phyloP scores from a whole-genome alignment of 2,329 filamentous ascomycete species.

The Emergomyces orientalis region DNA sequence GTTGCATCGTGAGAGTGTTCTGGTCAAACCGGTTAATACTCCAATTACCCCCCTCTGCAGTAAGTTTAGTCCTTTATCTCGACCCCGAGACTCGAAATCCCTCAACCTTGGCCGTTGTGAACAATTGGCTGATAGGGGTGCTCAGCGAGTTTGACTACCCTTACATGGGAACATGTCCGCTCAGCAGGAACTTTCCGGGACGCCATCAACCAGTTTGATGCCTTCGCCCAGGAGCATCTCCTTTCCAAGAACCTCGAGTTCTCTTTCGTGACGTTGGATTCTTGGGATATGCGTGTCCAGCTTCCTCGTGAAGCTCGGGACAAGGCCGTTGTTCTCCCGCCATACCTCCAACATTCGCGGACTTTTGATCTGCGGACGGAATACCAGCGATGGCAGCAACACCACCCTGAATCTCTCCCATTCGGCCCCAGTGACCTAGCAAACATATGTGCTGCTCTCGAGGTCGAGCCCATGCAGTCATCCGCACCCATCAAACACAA shows the following conservation, averaged over 20 bases:
- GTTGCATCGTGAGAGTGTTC: conserved; percentile 89
- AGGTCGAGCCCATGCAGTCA: conserved; percentile 94
- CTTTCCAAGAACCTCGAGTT: conserved; percentile 89
- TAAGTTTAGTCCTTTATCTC: conserved; percentile 57
- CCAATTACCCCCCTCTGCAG: conserved; percentile 98
- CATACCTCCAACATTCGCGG: conserved; percentile 94
- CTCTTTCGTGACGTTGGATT: conserved; percentile 95
- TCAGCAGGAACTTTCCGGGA: conserved; percentile 96
- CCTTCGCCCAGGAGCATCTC: conserved; percentile 86
- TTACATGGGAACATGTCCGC: conserved; percentile 98
- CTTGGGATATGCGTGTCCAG: conserved; percentile 97
- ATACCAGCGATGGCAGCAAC: conserved; percentile 97
- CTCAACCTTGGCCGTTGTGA: not conserved
- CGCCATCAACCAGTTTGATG: conserved; percentile 88
- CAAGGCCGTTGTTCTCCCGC: conserved; percentile 91
- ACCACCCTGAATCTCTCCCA: conserved; percentile 92
- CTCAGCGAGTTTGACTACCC: conserved; percentile 84
- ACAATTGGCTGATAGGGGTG: conserved; percentile 1
- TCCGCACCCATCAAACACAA: conserved; percentile 99
- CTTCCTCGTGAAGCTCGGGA: conserved; percentile 94
- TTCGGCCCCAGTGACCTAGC: conserved; percentile 92
- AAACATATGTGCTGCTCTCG: conserved; percentile 95
- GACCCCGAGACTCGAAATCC: conserved; percentile 10
- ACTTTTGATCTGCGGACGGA: conserved; percentile 95
- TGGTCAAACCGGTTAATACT: conserved; percentile 97